Evolutionary conservation across 2,329 filamentous ascomycete species (phyloP).

Genomic region (Talaromyces sp.): DNA sequence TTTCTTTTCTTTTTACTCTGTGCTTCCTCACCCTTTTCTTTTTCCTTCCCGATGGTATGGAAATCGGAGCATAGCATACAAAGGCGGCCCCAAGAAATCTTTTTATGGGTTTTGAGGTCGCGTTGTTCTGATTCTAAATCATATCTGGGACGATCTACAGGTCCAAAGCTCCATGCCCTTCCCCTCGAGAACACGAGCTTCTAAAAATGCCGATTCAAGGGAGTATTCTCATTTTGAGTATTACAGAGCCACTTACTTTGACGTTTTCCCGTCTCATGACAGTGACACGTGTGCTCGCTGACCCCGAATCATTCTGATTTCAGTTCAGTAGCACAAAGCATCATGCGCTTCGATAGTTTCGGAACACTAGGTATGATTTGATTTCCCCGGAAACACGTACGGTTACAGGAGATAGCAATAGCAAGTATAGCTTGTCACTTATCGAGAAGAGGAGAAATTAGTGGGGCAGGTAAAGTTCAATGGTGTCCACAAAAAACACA

Average conservation of each 20-base stretch:
- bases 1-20: background rate
- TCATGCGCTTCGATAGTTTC: background rate
- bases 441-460: background rate
- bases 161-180: background rate
- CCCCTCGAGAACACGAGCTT: background rate
- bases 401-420: background rate
- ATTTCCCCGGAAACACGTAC: background rate
- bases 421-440: background rate
- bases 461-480: background rate
- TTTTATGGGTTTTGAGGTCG: background rate
- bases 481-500: background rate
- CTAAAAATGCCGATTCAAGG: no score
- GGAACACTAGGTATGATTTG: background rate
- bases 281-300: background rate
- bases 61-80: background rate
- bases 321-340: background rate
- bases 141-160: background rate
- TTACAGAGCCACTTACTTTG: background rate
- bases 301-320: background rate
- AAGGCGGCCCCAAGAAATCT: background rate
- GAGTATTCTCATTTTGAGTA: no score
- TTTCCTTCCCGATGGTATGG: background rate
- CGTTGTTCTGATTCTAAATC: background rate
- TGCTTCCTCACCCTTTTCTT: background rate
- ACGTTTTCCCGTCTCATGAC: background rate